phyloP scores from a whole-genome alignment of 2,329 filamentous ascomycete genomes.

The Apiospora saccharicola region DNA sequence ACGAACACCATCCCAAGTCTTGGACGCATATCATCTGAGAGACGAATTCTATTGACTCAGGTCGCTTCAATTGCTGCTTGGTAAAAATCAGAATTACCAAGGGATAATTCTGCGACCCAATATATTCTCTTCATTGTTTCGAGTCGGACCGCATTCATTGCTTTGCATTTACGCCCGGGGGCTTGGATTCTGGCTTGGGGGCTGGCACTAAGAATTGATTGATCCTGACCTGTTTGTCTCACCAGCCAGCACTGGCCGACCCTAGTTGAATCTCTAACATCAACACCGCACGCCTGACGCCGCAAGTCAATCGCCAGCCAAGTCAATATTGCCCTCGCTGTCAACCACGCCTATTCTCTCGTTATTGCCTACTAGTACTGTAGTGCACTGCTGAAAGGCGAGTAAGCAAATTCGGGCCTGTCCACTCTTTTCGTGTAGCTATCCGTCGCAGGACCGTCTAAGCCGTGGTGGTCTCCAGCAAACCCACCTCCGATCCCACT shows the following conservation, averaged over 20 bases:
- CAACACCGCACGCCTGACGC: conserved; percentile 14
- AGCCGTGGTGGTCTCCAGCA: conserved; percentile 11
- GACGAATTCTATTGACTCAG: neutral
- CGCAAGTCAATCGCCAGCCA: neutral
- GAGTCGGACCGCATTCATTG: conserved; percentile 16
- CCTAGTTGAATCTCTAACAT: conserved; percentile 19
- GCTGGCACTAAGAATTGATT: conserved; percentile 17
- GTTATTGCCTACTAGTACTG: neutral
- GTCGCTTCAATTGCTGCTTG: neutral
- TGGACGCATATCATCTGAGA: neutral
- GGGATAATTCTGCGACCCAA: neutral
- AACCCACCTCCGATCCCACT: conserved; percentile 10
- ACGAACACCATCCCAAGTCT: conserved; percentile 3
- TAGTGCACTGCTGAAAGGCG: neutral
- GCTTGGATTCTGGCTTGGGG: conserved; percentile 5
- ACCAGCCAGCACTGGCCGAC: neutral
- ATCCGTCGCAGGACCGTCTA: conserved; percentile 11
- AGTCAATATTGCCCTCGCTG: neutral
- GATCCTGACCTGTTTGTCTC: conserved; percentile 15
- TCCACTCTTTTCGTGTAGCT: conserved; percentile 10
- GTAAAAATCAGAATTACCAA: neutral
- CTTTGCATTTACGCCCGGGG: conserved; percentile 9
- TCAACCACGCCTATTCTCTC: neutral
- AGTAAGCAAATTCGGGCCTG: conserved; percentile 7
- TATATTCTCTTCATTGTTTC: conserved; percentile 10